phyloP scores from a whole-genome alignment of 1,139 yeast species.

The Taiozyma sp. region DNA sequence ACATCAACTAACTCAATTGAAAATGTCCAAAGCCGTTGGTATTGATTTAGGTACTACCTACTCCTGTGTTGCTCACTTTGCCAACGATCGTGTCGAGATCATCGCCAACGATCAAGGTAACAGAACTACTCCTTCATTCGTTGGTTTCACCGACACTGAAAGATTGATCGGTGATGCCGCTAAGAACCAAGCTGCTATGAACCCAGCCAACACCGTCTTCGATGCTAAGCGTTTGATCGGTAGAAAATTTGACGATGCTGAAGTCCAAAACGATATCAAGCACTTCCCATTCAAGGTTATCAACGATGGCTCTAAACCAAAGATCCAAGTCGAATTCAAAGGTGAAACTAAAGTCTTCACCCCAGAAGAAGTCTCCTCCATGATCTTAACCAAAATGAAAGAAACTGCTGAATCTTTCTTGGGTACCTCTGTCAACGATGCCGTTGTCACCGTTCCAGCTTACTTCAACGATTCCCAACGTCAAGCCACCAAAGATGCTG shows the following conservation, averaged over 20 bases:
- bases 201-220: conserved; percentile 96
- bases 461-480: conserved; percentile 98
- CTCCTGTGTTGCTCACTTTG: conserved; percentile 95
- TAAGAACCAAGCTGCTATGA: conserved; percentile 98
- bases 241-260: conserved; percentile 85
- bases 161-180: conserved; percentile 99
- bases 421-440: conserved; percentile 89
- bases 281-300: conserved; percentile 97
- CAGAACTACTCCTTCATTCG: conserved; percentile 99
- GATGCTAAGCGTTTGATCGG: conserved; percentile 99
- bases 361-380: conserved; percentile 96
- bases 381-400: conserved; percentile 97
- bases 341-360: conserved; percentile 93
- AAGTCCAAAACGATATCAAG: conserved; percentile 94
- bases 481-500: conserved; percentile 99
- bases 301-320: conserved; percentile 85
- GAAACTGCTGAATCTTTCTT: conserved; percentile 96
- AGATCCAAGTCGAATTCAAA: conserved; percentile 91
- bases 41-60: conserved; percentile 98
- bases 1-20: neutral
- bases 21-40: conserved; percentile 27
- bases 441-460: conserved; percentile 97
- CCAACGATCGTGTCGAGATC: conserved; percentile 83
- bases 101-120: conserved; percentile 99
- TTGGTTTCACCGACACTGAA: conserved; percentile 97